Percentiles rank a stretch among this genome's conserved stretches.
These are phyloP conservation scores for Scedosporium minutisporum DNA, from an alignment of 2,329 filamentous ascomycete genomes.

Conservation along the genomic window DNA sequence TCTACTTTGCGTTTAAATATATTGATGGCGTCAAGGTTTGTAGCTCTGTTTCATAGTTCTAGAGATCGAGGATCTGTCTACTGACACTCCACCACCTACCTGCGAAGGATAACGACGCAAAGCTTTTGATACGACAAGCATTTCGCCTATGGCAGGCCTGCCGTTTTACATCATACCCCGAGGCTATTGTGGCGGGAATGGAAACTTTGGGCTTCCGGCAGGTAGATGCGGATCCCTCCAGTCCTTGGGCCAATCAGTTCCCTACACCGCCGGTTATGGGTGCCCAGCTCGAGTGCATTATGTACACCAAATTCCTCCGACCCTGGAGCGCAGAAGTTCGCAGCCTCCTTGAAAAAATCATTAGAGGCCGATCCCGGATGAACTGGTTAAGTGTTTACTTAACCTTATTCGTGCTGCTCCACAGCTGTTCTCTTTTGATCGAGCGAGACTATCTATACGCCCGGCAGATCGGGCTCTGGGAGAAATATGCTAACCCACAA, in stretches of 20 bases:
- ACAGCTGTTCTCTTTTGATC: conserved; percentile 6
- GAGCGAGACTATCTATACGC: conserved; percentile 4
- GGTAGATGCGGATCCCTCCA: background rate
- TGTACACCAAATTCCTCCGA: conserved; percentile 4
- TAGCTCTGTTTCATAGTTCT: background rate
- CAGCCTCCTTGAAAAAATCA: background rate
- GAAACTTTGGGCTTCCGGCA: background rate
- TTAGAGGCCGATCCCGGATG: background rate
- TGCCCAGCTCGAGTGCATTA: conserved; percentile 7
- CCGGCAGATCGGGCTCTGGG: conserved; percentile 1
- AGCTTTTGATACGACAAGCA: background rate
- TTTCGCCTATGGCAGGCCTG: conserved; percentile 4
- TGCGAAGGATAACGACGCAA: background rate
- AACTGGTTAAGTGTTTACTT: conserved; percentile 5
- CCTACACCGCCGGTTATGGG: conserved; percentile 6
- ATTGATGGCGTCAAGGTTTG: background rate
- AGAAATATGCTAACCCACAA: background rate
- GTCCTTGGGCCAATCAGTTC: background rate
- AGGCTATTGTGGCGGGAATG: background rate
- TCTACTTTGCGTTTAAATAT: background rate
- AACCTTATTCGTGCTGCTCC: conserved; percentile 7
- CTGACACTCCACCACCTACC: background rate
- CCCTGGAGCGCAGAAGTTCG: background rate
- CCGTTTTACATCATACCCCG: conserved; percentile 5
- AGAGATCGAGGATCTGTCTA: background rate